Base-by-base conservation (phyloP, 306 rosid species). In the Glycine tomentella region DNA sequence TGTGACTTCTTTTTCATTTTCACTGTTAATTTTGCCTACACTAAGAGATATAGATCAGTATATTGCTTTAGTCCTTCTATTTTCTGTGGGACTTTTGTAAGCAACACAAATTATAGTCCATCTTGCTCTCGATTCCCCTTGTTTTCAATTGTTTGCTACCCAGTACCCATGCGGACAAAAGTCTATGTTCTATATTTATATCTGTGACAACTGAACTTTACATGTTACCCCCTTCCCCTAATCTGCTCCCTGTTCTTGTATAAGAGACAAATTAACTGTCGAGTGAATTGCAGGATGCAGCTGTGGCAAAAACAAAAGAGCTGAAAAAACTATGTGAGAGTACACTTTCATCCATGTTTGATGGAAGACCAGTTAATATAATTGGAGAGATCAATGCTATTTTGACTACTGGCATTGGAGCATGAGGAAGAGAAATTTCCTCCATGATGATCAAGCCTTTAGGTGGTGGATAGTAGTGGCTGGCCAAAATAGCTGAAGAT, bases 301-400 rank as follows among this genome's bases (percentile, higher is more conserved):
- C 90, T 77, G 74, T 92, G 83, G 62, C 83, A 5, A 91, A 91
- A 87, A 92, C 97, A 4, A 87, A 87, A 84, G 93, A 90, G 86
- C 85, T 90, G 90, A 92, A 92, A 85, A 91, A 91, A 82, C 87
- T 89, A 13, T 91, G 97, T 71, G 97, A 94, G 81, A 83, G 83
- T 83, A 89, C 88, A 45, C 91, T 90, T 67, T 92, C 97, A 36
- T 91, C 97, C 81, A 87, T 91, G 97, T 94, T 94, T 80, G 97
- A 94, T 75, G 98, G 97, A 76, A 91, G 98, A 51, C 97, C 95
- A 14, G 97, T 94, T 45, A 89, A 91, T 85, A 91, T 94, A 74
- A 94, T 92, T n/a, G 98, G 98, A n/a, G 98, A 94, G 81, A 92
- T 94, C 61, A 94, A 92, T 59, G 33, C 90, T 31, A 68, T 90